These are phyloP conservation scores for Microbotryomycetes sp. DNA, from an alignment of 1,284 basidiomycete genomes.

Conservation along the genomic window DNA sequence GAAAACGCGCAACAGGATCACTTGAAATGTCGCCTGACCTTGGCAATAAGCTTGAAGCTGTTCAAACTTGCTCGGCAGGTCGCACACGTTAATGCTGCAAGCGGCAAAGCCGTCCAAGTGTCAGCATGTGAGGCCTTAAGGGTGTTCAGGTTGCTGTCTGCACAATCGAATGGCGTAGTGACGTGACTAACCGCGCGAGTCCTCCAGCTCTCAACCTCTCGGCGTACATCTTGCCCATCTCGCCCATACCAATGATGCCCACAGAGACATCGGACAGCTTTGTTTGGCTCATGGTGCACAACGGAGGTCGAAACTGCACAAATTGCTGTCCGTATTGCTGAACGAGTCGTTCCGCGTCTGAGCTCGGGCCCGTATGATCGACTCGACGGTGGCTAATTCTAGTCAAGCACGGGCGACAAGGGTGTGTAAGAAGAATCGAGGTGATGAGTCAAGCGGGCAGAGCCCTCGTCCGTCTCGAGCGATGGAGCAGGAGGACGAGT, in stretches of 20 bases:
- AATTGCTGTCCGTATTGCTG: too few relatives aligned
- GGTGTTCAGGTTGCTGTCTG: neutral
- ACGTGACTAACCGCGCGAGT: neutral
- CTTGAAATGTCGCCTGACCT: conserved; percentile 46
- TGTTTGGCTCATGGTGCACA: neutral
- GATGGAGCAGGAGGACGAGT: too few relatives aligned
- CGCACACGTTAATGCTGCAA: conserved; percentile 87
- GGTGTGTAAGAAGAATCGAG: too few relatives aligned
- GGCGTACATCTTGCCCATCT: conserved; percentile 95
- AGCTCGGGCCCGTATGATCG: too few relatives aligned
- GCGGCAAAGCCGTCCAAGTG: too few relatives aligned
- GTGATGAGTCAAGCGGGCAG: too few relatives aligned
- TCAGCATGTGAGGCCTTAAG: too few relatives aligned
- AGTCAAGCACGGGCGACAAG: too few relatives aligned
- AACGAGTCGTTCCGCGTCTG: too few relatives aligned
- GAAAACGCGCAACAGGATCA: neutral
- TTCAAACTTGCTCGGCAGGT: conserved; percentile 71
- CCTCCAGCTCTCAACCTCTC: conserved; percentile 65
- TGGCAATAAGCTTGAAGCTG: conserved; percentile 57
- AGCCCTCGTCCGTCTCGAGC: too few relatives aligned
- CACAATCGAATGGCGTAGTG: neutral
- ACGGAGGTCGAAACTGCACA: too few relatives aligned
- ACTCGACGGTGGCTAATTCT: too few relatives aligned
- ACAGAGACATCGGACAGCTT: conserved; percentile 32
- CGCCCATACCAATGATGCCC: conserved; percentile 47